Evolutionary conservation across 805 yeast species (phyloP).

Genomic region (Ogataea haglerorum): DNA sequence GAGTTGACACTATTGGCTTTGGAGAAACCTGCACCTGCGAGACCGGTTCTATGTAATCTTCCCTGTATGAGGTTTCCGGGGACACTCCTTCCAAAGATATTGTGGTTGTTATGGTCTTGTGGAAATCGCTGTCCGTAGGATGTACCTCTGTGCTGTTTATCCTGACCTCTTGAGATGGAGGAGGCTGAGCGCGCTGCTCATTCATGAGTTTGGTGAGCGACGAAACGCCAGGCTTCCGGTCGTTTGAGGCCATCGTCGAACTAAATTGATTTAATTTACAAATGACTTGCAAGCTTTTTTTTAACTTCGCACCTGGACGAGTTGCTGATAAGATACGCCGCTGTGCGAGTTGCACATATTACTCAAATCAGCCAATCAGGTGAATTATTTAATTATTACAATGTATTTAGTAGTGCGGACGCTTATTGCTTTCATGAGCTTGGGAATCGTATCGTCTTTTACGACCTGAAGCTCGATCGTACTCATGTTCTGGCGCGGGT

Average conservation of each 20-base stretch:
- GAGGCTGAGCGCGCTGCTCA: conserved; percentile 23
- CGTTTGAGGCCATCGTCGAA: conserved; percentile 12
- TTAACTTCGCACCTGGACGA: conserved; percentile 5
- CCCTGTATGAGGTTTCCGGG: conserved; percentile 24
- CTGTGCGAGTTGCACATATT: conserved; percentile 5
- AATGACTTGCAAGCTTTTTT: conserved; percentile 1
- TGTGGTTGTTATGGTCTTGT: conserved; percentile 32
- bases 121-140: conserved; percentile 21
- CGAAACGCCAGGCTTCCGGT: conserved; percentile 26
- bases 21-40: conserved; percentile 8
- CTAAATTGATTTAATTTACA: not conserved
- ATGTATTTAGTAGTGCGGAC: conserved; percentile 13
- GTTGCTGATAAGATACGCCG: conserved; percentile 15
- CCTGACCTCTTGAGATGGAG: conserved; percentile 19
- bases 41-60: conserved; percentile 4
- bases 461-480: conserved; percentile 6
- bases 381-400: not conserved
- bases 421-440: conserved; percentile 11
- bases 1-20: conserved; percentile 12
- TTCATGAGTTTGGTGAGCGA: conserved; percentile 35
- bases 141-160: conserved; percentile 14
- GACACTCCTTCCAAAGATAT: conserved; percentile 34
- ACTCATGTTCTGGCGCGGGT: conserved; percentile 3
- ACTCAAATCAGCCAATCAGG: conserved; percentile 8
- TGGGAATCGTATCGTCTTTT: conserved; percentile 15